Evolutionary conservation across 129 eudicot species (phyloP).

Genomic region (Ambrosia artemisiifolia): DNA sequence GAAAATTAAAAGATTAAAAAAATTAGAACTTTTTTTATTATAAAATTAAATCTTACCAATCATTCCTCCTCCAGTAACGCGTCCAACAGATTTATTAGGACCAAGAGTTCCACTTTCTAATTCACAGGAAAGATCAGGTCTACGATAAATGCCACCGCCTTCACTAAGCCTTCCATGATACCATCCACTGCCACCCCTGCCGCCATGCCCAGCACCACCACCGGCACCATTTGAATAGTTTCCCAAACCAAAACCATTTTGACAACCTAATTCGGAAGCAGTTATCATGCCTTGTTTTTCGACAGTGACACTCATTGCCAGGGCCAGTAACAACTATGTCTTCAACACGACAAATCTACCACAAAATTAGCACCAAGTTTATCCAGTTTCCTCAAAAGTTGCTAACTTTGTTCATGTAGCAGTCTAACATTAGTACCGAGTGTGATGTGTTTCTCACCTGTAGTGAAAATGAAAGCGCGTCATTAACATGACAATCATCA

Average conservation of each 20-base stretch:
- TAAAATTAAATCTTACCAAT: constrained; percentile 45
- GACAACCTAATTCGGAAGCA: constrained; percentile 85
- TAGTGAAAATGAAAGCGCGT: constrained; percentile 72
- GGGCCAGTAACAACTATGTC: constrained; percentile 63
- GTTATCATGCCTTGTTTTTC: constrained; percentile 59
- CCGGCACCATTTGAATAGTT: constrained; percentile 88
- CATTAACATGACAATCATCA: constrained; percentile 87
- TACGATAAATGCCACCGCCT: constrained; percentile 75
- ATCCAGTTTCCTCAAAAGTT: neutral
- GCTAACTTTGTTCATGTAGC: neutral
- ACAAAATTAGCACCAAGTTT: too few species aligned
- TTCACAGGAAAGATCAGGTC: constrained; percentile 81
- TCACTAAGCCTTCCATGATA: constrained; percentile 58
- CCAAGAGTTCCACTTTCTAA: constrained; percentile 80
- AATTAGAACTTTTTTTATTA: neutral
- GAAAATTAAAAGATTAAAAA: too few species aligned
- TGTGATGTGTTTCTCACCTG: constrained; percentile 49
- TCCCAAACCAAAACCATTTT: constrained; percentile 73
- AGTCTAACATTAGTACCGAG: constrained; percentile 1
- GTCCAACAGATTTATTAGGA: constrained; percentile 54
- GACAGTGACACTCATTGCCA: constrained; percentile 65
- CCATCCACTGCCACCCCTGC: constrained; percentile 72
- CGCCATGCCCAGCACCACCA: constrained; percentile 96
- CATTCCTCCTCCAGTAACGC: constrained; percentile 86
- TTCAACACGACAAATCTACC: constrained; percentile 79